A percentile compares a stretch with the other conserved stretches of the same genome.
Evolutionary conservation across 2,329 filamentous ascomycete species (phyloP).

Genomic region (Fusarium metavorans): DNA sequence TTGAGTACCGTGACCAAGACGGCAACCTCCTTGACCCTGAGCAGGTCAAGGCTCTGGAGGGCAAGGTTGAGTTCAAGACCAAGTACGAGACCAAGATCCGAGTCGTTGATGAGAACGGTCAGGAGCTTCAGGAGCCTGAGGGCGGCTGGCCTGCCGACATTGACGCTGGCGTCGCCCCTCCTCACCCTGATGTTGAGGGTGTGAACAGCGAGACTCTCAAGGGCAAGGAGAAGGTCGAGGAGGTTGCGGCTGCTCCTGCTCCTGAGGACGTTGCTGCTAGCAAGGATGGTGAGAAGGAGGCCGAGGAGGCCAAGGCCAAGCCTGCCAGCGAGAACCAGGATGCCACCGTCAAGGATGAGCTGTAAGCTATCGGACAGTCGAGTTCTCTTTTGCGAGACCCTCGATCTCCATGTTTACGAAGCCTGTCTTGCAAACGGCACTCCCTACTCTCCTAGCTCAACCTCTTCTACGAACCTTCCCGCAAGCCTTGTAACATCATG

Average conservation of each 20-base stretch:
- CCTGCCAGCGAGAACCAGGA: constrained; percentile 73
- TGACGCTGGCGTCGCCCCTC: constrained; percentile 63
- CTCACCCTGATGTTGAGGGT: constrained; percentile 72
- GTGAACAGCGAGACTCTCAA: constrained; percentile 69
- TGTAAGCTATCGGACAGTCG: constrained; percentile 40
- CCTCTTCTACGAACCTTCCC: constrained; percentile 3
- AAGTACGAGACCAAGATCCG: constrained; percentile 95
- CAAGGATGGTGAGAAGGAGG: constrained; percentile 70
- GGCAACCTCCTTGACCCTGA: constrained; percentile 89
- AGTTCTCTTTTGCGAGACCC: background rate
- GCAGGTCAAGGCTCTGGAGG: constrained; percentile 85
- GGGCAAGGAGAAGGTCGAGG: constrained; percentile 49
- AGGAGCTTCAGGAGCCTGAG: constrained; percentile 71
- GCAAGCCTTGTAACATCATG: constrained; percentile 42
- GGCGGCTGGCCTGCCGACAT: constrained; percentile 54
- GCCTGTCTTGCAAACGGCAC: background rate
- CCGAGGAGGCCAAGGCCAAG: constrained; percentile 67
- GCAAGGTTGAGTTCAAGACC: constrained; percentile 95
- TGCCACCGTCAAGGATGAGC: constrained; percentile 60
- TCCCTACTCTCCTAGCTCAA: background rate
- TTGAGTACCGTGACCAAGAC: constrained; percentile 95
- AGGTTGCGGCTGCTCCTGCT: constrained; percentile 47
- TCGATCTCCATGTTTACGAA: background rate
- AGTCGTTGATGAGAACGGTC: constrained; percentile 82
- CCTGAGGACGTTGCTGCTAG: constrained; percentile 58